Evolutionary conservation across 169 alveolate genomes (phyloP).

Genomic region (Plasmodium cynomolgi): DNA sequence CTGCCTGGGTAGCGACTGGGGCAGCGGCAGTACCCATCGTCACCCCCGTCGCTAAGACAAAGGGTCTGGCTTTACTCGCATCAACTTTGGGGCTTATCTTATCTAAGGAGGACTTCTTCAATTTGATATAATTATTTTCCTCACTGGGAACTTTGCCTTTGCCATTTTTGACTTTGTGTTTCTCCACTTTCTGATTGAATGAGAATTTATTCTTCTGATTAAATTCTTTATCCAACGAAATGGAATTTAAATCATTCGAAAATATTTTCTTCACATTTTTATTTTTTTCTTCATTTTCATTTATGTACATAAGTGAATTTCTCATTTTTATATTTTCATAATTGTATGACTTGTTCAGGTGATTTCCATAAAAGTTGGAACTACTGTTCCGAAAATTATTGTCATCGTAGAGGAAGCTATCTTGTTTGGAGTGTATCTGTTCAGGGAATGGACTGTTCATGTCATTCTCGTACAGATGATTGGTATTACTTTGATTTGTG

Average conservation of each 20-base stretch:
- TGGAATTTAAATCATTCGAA: constrained; percentile 16
- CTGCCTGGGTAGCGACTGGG: too few relatives aligned
- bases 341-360: constrained; percentile 12
- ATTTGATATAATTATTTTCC: constrained; percentile 4
- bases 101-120: constrained; percentile 4
- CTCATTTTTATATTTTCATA: constrained; percentile 16
- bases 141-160: neutral
- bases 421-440: neutral
- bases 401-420: constrained; percentile 10
- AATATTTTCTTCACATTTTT: constrained; percentile 13
- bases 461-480: neutral
- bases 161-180: constrained; percentile 7
- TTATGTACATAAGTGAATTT: constrained; percentile 11
- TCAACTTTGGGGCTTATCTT: neutral
- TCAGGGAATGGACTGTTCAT: neutral
- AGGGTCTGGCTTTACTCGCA: neutral
- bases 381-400: neutral
- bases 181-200: constrained; percentile 13
- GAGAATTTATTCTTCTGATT: constrained; percentile 22
- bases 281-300: constrained; percentile 28
- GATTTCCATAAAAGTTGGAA: neutral
- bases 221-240: constrained; percentile 7
- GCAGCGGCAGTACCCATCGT: neutral
- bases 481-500: neutral
- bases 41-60: neutral